Evolutionary conservation across 345 rosid species (phyloP), one percentile per base, ranked within the genome.

Genomic region (Eutrema yunnanense): DNA sequence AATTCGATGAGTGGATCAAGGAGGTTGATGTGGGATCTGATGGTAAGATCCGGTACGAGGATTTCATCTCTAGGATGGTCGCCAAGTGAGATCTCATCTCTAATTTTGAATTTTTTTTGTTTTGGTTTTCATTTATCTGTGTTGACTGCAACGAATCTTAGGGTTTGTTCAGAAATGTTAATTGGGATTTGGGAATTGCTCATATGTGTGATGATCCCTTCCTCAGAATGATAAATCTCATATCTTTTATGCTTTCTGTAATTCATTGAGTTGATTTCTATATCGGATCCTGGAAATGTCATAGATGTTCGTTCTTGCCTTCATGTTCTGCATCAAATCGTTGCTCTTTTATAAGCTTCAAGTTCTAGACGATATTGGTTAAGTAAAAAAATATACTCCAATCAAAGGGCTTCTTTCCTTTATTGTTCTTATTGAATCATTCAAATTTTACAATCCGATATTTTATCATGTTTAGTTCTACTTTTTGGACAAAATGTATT

Each of bases 1-100:
- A 92, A 74, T 92, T 92, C 74, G 98, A 92, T 77, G 98, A 92
- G 84, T 92, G 98, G 98, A 88, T 92, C 85, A 80, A 87, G 26
- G 98, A 92, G 78, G 92, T 92, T 8, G 96, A 90, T 76, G 95
- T 92, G 42, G 76, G 76, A 44, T 72, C 90, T 5, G 96, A 92
- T 59, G 98, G 98, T n/a, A 89, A 77, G 86, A 88, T 92, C 83
- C 83, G 85, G 30, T 89, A 92, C 71, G 98, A 92, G 80, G 98
- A 92, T 73, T 92, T 92, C 68, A 92, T 92, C 69, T 81, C 94
- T 63, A 82, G 94, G 73, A 92, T 92, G 92, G 92, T 92, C 9
- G 90, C 96, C 26, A 92, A 92, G 88, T 92, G 86, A 91, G 71
- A 73, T 69, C 55, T 26, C 9, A 41, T 41, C 30, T 52, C 33